Evolutionary conservation across 225 moss, liverwort and hornwort species (phyloP).

Genomic region (Anthoceros angustus): DNA sequence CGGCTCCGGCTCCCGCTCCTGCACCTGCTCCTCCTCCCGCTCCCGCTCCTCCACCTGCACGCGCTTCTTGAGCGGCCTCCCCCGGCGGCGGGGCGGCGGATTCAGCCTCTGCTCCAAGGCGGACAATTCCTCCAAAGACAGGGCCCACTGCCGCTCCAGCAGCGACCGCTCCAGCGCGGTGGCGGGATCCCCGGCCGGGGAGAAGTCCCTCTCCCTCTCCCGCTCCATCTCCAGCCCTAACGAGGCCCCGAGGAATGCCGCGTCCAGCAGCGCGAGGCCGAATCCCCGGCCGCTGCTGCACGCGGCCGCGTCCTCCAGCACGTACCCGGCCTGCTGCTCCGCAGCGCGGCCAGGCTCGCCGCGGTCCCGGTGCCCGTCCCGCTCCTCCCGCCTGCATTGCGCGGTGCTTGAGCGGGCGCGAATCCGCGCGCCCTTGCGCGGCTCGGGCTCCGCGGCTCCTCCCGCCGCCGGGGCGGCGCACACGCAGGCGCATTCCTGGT

Average conservation of each 20-base stretch:
- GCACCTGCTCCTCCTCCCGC: background rate
- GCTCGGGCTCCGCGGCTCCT: background rate
- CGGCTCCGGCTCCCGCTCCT: constrained; percentile 4
- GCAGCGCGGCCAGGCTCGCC: background rate
- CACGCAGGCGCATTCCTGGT: background rate
- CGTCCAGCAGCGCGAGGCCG: constrained; percentile 34
- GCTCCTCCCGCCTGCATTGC: background rate
- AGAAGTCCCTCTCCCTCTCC: background rate
- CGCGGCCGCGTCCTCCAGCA: constrained; percentile 14
- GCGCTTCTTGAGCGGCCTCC: constrained; percentile 1
- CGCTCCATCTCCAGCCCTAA: constrained; percentile 7
- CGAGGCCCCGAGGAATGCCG: constrained; percentile 23
- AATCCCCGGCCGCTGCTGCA: constrained; percentile 18
- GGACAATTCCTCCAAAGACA: constrained; percentile 21
- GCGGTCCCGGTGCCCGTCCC: background rate
- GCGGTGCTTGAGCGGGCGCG: background rate
- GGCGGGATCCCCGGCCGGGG: constrained; percentile 40
- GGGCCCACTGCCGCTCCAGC: constrained; percentile 78
- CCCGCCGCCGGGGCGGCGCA: background rate
- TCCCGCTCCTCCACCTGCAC: background rate
- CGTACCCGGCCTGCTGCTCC: constrained; percentile 1
- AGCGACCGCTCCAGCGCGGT: constrained; percentile 59
- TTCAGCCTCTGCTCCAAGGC: background rate
- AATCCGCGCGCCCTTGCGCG: background rate
- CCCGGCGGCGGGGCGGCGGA: background rate